Evolutionary conservation across 208 protist genomes (phyloP).

Genomic region (Giardia muris): DNA sequence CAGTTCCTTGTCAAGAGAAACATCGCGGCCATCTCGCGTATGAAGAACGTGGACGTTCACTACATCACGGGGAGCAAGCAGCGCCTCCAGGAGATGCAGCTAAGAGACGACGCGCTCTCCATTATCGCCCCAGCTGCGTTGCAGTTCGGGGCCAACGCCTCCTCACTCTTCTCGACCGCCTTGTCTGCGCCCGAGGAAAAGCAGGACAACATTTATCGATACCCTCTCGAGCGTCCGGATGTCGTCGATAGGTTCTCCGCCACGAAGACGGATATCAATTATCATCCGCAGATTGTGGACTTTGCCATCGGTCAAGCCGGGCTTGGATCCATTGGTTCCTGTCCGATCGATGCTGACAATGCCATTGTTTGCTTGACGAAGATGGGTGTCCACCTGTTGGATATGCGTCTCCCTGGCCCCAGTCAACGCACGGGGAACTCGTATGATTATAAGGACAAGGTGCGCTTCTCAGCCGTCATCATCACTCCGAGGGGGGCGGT

Average conservation of each 20-base stretch:
- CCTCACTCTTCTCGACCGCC: background rate
- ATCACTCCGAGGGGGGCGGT: background rate
- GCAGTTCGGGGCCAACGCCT: background rate
- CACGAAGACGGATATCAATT: background rate
- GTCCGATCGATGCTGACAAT: background rate
- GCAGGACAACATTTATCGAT: background rate
- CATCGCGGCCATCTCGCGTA: background rate
- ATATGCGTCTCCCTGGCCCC: background rate
- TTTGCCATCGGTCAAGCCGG: background rate
- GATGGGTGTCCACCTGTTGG: background rate
- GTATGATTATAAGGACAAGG: background rate
- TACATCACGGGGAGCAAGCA: background rate
- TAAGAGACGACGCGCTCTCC: background rate
- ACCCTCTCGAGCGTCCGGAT: background rate
- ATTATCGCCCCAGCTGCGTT: background rate
- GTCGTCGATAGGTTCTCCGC: background rate
- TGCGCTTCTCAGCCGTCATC: background rate
- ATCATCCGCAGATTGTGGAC: background rate
- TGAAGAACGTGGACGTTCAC: background rate
- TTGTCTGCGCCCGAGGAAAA: background rate
- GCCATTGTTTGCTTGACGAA: background rate
- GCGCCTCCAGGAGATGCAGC: background rate
- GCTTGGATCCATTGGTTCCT: background rate
- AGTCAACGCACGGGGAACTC: background rate
- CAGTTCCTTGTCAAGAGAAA: background rate